These are phyloP conservation scores for Cardiosporidium cionae DNA, from an alignment of 169 alveolate species.

Conservation along the genomic window DNA sequence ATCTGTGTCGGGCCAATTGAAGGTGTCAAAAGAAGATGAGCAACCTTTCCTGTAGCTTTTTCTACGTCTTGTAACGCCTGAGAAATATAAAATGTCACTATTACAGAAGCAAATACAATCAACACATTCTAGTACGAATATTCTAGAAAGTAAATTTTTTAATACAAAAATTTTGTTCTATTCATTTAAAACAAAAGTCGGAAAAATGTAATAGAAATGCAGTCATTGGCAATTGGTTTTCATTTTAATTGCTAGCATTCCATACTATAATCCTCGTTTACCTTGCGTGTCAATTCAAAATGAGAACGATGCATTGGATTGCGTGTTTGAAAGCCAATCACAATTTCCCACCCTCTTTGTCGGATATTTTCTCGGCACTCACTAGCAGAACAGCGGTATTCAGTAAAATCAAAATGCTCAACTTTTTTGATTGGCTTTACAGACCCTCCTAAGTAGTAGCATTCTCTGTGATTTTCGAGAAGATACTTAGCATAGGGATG, in stretches of 20 bases:
- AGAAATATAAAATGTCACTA: too few relatives aligned
- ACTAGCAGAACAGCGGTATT: slow-evolving; percentile 25
- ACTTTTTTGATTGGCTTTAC: neutral
- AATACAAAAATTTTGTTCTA: too few relatives aligned
- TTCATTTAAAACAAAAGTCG: too few relatives aligned
- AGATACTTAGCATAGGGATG: slow-evolving; percentile 34
- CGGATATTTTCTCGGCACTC: neutral
- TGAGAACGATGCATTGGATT: slow-evolving; percentile 50
- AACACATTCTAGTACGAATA: too few relatives aligned
- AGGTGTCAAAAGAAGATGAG: slow-evolving; percentile 32
- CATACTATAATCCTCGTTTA: too few relatives aligned
- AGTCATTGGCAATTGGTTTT: too few relatives aligned
- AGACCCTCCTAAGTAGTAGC: slow-evolving; percentile 37
- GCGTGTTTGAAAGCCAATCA: slow-evolving; percentile 46
- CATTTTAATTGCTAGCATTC: too few relatives aligned
- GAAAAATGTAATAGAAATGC: too few relatives aligned
- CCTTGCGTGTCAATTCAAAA: slow-evolving; percentile 25
- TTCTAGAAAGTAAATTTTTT: too few relatives aligned
- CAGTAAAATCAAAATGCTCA: slow-evolving; percentile 21
- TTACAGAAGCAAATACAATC: too few relatives aligned
- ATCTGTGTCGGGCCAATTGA: slow-evolving; percentile 48
- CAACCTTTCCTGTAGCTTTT: neutral
- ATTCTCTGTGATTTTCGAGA: slow-evolving; percentile 1
- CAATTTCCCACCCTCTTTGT: slow-evolving; percentile 21
- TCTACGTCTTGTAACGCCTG: neutral